phyloP scores from a whole-genome alignment of 208 protist genomes.

The Porcisia hertigi region DNA sequence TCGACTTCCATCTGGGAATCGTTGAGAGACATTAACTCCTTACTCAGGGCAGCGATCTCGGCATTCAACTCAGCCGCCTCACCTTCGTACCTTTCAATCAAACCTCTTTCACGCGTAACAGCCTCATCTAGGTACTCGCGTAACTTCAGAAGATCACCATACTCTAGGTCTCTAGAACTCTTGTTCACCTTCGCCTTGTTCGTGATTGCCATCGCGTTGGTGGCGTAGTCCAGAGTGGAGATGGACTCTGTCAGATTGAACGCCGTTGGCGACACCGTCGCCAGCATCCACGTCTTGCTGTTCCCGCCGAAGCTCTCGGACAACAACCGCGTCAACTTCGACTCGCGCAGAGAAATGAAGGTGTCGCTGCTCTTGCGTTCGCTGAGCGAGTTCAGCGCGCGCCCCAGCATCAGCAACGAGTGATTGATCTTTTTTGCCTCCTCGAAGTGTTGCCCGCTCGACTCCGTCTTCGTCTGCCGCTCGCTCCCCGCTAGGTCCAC shows the following conservation, averaged over 20 bases:
- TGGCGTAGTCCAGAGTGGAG: constrained; percentile 83
- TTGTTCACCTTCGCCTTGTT: constrained; percentile 71
- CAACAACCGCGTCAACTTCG: constrained; percentile 88
- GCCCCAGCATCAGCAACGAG: constrained; percentile 84
- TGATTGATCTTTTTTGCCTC: constrained; percentile 92
- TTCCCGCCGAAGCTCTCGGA: constrained; percentile 93
- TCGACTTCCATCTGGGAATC: constrained; percentile 30
- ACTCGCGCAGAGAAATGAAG: constrained; percentile 85
- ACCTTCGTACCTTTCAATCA: constrained; percentile 27
- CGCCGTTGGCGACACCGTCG: constrained; percentile 63
- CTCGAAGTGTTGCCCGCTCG: constrained; percentile 75
- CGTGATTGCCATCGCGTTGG: constrained; percentile 80
- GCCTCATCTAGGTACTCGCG: constrained; percentile 18
- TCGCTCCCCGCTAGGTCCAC: constrained; percentile 87
- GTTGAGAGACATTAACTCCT: constrained; percentile 19
- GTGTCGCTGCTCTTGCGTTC: constrained; percentile 60
- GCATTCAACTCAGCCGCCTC: constrained; percentile 9
- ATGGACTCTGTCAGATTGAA: constrained; percentile 84
- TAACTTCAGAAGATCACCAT: constrained; percentile 36
- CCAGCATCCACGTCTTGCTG: constrained; percentile 94
- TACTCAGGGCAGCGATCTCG: constrained; percentile 31
- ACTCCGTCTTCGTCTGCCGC: constrained; percentile 83
- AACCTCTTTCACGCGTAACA: constrained; percentile 21
- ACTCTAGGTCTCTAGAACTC: constrained; percentile 32
- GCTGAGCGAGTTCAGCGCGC: constrained; percentile 84